A percentile compares a stretch with the other conserved stretches of the same genome.
Conservation (phyloP, 1,284 basidiomycete genomes). For the Porodaedalea pini region DNA sequence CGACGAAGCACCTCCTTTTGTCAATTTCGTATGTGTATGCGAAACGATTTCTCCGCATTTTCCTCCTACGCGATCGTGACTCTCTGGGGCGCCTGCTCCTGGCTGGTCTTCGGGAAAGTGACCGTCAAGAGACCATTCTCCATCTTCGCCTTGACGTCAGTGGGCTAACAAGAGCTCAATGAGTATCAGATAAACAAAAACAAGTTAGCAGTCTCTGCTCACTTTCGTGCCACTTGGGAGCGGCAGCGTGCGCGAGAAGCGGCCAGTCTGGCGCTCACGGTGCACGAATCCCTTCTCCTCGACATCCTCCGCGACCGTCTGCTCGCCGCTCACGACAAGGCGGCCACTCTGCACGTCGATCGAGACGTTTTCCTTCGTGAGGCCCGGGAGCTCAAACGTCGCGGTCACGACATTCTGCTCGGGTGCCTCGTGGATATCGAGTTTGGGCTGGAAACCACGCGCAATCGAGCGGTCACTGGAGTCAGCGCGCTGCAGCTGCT, state of each 20-base stretch:
- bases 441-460: conserved; percentile 14
- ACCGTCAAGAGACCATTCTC: conserved; percentile 27
- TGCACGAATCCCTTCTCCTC: conserved; percentile 30
- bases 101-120: conserved; percentile 25
- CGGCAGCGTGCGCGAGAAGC: conserved; percentile 40
- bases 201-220: neutral
- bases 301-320: conserved; percentile 30
- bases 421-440: conserved; percentile 14
- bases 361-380: conserved; percentile 25
- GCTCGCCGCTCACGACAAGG: conserved; percentile 46
- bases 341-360: conserved; percentile 41
- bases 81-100: conserved; percentile 23
- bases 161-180: conserved; percentile 12
- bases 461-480: conserved; percentile 4
- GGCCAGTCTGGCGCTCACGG: conserved; percentile 38
- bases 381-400: conserved; percentile 42
- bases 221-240: conserved; percentile 17
- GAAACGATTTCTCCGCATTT: neutral
- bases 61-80: conserved; percentile 22
- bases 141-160: conserved; percentile 25
- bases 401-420: conserved; percentile 13
- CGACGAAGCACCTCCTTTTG: neutral
- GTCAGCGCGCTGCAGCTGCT: conserved; percentile 21
- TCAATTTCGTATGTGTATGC: neutral
- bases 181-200: neutral